These are phyloP conservation scores for Thielaviopsis ethacetica DNA, from an alignment of 2,329 filamentous ascomycete species.

Conservation along the genomic window DNA sequence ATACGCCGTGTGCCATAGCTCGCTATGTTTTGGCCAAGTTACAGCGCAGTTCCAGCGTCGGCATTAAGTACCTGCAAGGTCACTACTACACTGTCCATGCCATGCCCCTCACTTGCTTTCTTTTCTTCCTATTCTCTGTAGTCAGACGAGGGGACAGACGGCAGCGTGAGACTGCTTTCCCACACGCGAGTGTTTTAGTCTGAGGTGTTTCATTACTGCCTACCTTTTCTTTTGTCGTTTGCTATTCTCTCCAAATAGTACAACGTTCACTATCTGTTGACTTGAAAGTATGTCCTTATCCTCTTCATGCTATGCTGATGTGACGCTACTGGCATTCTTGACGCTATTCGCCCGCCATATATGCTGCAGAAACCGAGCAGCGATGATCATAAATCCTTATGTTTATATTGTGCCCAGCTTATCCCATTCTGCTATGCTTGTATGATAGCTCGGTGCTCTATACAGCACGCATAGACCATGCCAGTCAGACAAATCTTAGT, in stretches of 20 bases:
- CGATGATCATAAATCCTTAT: background rate
- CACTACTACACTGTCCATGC: background rate
- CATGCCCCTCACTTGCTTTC: background rate
- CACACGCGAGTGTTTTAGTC: background rate
- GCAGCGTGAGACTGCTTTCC: background rate
- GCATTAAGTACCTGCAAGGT: background rate
- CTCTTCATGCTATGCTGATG: background rate
- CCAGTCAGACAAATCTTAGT: background rate
- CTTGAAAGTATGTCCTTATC: background rate
- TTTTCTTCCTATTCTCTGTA: background rate
- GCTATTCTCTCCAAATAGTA: too few relatives aligned
- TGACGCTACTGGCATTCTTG: background rate
- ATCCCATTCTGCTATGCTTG: background rate
- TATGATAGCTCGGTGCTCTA: background rate
- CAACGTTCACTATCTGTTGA: background rate
- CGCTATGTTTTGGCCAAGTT: background rate
- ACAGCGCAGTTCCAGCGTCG: background rate
- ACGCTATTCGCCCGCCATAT: background rate
- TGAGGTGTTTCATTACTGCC: background rate
- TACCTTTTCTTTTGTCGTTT: background rate
- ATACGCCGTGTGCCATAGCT: background rate
- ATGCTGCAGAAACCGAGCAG: background rate
- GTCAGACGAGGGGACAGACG: background rate
- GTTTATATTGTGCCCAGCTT: background rate
- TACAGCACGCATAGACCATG: background rate